Base-by-base conservation (phyloP, 2,329 filamentous ascomycete genomes). In the Colletotrichum phormii region DNA sequence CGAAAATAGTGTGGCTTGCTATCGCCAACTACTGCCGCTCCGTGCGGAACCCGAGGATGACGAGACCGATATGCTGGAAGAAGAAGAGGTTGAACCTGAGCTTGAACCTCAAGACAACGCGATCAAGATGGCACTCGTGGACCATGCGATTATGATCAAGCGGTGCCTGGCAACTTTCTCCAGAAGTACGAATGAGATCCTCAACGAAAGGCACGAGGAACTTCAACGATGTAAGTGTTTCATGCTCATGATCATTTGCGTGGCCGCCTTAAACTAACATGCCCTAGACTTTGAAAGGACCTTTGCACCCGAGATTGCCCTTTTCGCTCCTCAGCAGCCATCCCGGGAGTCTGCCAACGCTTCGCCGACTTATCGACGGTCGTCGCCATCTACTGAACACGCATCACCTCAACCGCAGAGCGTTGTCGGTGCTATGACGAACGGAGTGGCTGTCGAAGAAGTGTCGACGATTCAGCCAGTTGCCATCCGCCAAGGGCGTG, bases 81-180 rank as follows among this genome's bases (percentile, higher is more conserved):
- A 86, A 31, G 80, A 83, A 2, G 84, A 88, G 58, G 81, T 86
- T 26, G 85, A 90, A 73, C 80, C 90, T 3, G 85, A 90, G 74
- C 80, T 90, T 4, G 83, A 85, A 26, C 85, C 89, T 0, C 88
- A 95, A 77, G 92, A 97, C 75, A 94, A 90, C 61, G 94, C 95
- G 1, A 91, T 98, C 75, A 93, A 93, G 78, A 93, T 95, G 80
- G 94, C 95, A 0, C 87, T 98, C 35, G 89, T 97, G 54, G 97
- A 98, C 78, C 95, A 98, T 81, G 94, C 95, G 3, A 89, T 97
- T 72, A 92, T 94, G 81, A 91, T 98, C 77, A 95, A 96, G 84
- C 91, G 94, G 75, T 96, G 94, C 77, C 83, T 98, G 75, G 87
- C 87, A 4, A 87, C 91, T 77, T 94, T 94, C 81, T 88, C 88